A percentile compares a stretch with the other conserved stretches of the same genome.
These are phyloP conservation scores for Entomortierella chlamydospora DNA, from an alignment of 192 early-diverging fungal species.

Conservation along the genomic window DNA sequence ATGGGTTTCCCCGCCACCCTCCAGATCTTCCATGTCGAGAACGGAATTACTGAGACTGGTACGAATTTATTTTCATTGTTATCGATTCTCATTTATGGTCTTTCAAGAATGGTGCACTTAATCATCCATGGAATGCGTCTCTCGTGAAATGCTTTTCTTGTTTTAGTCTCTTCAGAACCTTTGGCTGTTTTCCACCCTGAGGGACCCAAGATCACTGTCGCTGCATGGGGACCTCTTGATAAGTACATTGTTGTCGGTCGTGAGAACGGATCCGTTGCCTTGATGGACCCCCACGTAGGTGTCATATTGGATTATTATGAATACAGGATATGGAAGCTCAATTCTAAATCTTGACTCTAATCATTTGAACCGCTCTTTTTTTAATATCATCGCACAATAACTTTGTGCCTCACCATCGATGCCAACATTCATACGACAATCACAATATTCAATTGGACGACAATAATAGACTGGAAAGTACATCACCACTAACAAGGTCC, in stretches of 20 bases:
- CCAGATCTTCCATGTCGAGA: slow-evolving; percentile 83
- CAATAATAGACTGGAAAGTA: slow-evolving; percentile 79
- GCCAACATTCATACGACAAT: too few relatives aligned
- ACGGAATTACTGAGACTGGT: slow-evolving; percentile 68
- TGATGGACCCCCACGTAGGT: slow-evolving; percentile 85
- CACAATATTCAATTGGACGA: too few relatives aligned
- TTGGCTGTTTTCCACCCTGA: slow-evolving; percentile 76
- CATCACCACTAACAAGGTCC: slow-evolving; percentile 72
- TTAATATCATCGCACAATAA: not conserved
- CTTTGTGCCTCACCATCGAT: too few relatives aligned
- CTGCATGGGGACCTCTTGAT: slow-evolving; percentile 93
- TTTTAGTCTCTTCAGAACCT: slow-evolving; percentile 82
- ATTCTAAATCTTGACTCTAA: too few relatives aligned
- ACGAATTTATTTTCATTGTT: slow-evolving; percentile 1
- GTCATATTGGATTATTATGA: not conserved
- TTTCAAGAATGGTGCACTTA: too few relatives aligned
- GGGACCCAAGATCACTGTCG: slow-evolving; percentile 90
- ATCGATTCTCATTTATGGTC: not conserved
- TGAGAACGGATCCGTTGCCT: slow-evolving; percentile 90
- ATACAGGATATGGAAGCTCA: not conserved
- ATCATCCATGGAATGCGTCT: too few relatives aligned
- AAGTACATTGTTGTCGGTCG: slow-evolving; percentile 95
- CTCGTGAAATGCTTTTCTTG: not conserved
- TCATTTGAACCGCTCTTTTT: too few relatives aligned
- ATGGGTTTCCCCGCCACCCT: slow-evolving; percentile 94